Conservation (phyloP, 345 rosid species). For the Euphorbia peplus region DNA sequence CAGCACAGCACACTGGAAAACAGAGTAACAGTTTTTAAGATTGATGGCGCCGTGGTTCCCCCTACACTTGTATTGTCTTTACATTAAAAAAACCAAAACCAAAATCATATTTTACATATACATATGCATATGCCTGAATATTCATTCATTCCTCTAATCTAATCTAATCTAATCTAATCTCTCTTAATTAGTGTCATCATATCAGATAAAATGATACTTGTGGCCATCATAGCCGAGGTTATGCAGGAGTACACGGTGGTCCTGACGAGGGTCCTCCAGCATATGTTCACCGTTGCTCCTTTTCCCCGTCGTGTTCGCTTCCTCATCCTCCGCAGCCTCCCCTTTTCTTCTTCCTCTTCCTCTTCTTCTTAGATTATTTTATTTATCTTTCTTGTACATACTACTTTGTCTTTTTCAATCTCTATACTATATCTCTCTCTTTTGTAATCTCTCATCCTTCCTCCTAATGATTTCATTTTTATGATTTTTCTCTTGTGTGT, state of each 20-base stretch:
- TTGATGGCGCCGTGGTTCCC: background rate
- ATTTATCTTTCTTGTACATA: no score
- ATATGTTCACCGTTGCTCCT: conserved; percentile 64
- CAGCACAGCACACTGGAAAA: conserved; percentile 11
- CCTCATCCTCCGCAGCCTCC: conserved; percentile 66
- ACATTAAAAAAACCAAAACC: background rate
- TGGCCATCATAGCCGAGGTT: conserved; percentile 63
- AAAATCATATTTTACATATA: no score
- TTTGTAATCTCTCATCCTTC: no score
- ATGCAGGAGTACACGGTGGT: conserved; percentile 83
- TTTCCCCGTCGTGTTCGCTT: conserved; percentile 78
- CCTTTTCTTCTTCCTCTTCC: conserved; percentile 39
- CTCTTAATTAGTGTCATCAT: no score
- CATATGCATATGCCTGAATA: no score
- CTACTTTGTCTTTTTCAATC: no score
- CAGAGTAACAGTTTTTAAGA: background rate
- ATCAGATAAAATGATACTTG: conserved; percentile 49
- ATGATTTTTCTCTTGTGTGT: no score
- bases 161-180: no score
- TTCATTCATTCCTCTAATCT: no score
- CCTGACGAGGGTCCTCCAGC: conserved; percentile 63
- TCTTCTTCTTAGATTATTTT: conserved; percentile 18
- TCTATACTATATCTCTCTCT: no score
- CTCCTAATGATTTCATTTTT: no score
- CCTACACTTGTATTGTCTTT: no score